These are phyloP conservation scores for Cryptococcus deneoformans DNA, from an alignment of 1,284 basidiomycete species.

Conservation along the genomic window DNA sequence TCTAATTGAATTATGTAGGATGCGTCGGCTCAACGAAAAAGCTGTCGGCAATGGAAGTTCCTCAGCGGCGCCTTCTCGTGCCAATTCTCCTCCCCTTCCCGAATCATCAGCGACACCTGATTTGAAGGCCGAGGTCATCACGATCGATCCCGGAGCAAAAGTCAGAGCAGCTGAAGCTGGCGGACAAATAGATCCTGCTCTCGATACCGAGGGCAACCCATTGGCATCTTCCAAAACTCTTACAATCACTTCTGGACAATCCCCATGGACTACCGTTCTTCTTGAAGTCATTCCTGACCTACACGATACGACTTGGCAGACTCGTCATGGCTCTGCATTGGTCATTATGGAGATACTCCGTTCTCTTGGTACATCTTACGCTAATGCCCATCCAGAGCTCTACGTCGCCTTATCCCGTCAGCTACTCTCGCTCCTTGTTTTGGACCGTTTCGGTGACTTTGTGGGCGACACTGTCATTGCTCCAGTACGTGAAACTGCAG, in stretches of 20 bases:
- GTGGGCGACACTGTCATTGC: constrained; percentile 95
- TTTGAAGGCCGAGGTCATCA: constrained; percentile 25
- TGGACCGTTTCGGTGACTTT: constrained; percentile 97
- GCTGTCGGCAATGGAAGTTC: constrained; percentile 10
- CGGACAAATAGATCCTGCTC: constrained; percentile 36
- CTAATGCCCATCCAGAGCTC: constrained; percentile 21
- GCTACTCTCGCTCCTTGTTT: constrained; percentile 85
- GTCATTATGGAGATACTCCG: constrained; percentile 87
- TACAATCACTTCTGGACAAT: constrained; percentile 59
- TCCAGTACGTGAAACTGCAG: constrained; percentile 94
- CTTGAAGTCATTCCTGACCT: constrained; percentile 80
- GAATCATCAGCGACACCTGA: constrained; percentile 1
- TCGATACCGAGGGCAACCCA: constrained; percentile 31
- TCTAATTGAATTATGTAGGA: constrained; percentile 15
- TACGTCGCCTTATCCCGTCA: constrained; percentile 67
- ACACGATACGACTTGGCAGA: constrained; percentile 85
- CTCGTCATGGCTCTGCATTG: constrained; percentile 90
- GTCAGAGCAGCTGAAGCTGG: constrained; percentile 28
- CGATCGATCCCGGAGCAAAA: constrained; percentile 49
- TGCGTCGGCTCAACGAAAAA: constrained; percentile 39
- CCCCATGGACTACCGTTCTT: constrained; percentile 86
- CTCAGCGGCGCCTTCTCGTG: constrained; percentile 17
- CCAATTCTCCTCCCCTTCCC: constrained; percentile 16
- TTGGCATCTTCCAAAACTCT: constrained; percentile 18
- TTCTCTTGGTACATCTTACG: constrained; percentile 52